Percentiles rank a stretch among this genome's conserved stretches.
Conservation (phyloP, 495 filamentous ascomycete species). For the Penicillium argentinense region DNA sequence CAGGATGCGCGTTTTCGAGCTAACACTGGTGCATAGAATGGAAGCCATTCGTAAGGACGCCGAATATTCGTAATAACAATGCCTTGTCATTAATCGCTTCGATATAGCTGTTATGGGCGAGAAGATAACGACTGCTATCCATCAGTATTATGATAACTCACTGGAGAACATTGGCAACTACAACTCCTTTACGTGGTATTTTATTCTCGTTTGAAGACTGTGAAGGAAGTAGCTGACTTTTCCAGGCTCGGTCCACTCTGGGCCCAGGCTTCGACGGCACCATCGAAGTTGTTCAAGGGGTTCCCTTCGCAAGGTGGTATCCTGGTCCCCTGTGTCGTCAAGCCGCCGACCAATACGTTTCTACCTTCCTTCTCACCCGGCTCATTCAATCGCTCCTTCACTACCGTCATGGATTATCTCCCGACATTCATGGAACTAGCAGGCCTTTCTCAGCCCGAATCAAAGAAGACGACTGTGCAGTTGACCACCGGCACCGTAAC, state of each 20-base stretch:
- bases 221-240: not conserved
- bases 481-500: not conserved
- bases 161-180: conserved; percentile 51
- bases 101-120: conserved; percentile 28
- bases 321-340: conserved; percentile 47
- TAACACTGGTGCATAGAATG: conserved; percentile 17
- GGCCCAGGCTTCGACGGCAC: conserved; percentile 57
- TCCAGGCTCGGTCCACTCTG: conserved; percentile 40
- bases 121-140: conserved; percentile 36
- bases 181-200: conserved; percentile 56
- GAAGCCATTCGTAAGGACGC: conserved; percentile 10
- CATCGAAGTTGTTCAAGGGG: conserved; percentile 50
- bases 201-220: no score
- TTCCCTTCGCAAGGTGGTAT: conserved; percentile 54
- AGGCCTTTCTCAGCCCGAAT: not conserved
- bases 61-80: no score
- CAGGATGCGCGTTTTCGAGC: conserved; percentile 37
- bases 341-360: conserved; percentile 9
- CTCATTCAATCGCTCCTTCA: conserved; percentile 14
- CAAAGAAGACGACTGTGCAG: not conserved
- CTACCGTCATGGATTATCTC: conserved; percentile 18
- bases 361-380: not conserved
- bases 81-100: no score
- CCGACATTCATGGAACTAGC: conserved; percentile 18
- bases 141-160: conserved; percentile 54